Conservation (phyloP, 495 filamentous ascomycete genomes). For the Talaromyces liani region DNA sequence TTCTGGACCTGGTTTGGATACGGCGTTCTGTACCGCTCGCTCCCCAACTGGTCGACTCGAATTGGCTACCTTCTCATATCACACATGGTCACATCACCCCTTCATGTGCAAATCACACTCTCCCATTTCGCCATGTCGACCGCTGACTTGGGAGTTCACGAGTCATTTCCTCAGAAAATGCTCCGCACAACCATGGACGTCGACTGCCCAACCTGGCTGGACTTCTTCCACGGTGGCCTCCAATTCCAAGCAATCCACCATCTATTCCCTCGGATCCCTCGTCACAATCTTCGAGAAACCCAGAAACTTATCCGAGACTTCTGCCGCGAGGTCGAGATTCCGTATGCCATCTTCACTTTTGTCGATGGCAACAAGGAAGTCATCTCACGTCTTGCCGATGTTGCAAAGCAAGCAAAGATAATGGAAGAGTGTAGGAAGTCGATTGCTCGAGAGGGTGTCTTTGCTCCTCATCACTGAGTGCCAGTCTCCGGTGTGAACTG, state of each 20-base stretch:
- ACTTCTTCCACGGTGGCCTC: conserved; percentile 92
- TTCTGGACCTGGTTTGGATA: conserved; percentile 98
- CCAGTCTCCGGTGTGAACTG: not conserved
- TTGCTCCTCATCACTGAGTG: not conserved
- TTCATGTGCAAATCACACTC: conserved; percentile 94
- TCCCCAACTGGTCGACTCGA: conserved; percentile 64
- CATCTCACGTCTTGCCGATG: conserved; percentile 74
- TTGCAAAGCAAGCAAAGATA: conserved; percentile 80
- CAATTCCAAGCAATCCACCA: conserved; percentile 98
- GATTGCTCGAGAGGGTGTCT: conserved; percentile 25
- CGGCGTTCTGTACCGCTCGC: conserved; percentile 63
- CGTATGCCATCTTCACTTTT: conserved; percentile 92
- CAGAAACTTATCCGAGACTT: conserved; percentile 84
- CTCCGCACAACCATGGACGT: conserved; percentile 97
- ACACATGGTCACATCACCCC: conserved; percentile 76
- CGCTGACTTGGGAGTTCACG: conserved; percentile 73
- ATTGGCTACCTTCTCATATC: conserved; percentile 75
- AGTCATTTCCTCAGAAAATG: conserved; percentile 96
- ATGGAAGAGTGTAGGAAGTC: conserved; percentile 77
- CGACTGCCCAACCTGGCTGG: conserved; percentile 90
- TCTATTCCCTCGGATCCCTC: conserved; percentile 85
- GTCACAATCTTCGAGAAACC: conserved; percentile 80
- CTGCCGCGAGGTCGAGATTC: conserved; percentile 84
- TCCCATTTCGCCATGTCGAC: conserved; percentile 98
- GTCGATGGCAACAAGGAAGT: conserved; percentile 87